phyloP scores from a whole-genome alignment of 371 early-diverging fungal species.

The Mortierella sp. region DNA sequence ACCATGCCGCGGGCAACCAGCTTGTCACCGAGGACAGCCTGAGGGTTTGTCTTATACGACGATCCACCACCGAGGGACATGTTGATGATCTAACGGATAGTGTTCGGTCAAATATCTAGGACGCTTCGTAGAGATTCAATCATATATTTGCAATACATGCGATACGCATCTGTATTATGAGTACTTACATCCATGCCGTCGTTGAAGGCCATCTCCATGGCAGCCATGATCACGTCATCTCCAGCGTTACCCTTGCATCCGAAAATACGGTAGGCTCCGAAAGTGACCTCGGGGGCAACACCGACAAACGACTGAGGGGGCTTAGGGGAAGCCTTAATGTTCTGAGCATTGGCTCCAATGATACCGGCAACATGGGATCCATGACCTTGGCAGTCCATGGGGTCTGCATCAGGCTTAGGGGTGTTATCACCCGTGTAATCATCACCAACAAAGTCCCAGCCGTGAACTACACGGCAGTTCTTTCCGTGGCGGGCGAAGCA shows the following conservation, averaged over 20 bases:
- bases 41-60: constrained; percentile 59
- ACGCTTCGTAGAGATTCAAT: too few relatives aligned
- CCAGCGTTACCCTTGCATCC: constrained; percentile 67
- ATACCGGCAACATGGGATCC: constrained; percentile 78
- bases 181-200: constrained; percentile 69
- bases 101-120: neutral
- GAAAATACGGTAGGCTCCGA: constrained; percentile 71
- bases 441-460: constrained; percentile 63
- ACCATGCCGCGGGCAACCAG: constrained; percentile 60
- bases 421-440: constrained; percentile 30
- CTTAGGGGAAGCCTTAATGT: constrained; percentile 17
- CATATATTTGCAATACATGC: neutral
- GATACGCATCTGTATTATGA: neutral
- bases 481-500: constrained; percentile 58
- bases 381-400: constrained; percentile 67
- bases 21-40: constrained; percentile 56
- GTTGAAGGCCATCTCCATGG: constrained; percentile 66
- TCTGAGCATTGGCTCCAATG: constrained; percentile 62
- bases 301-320: constrained; percentile 56
- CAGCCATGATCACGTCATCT: constrained; percentile 67
- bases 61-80: constrained; percentile 70
- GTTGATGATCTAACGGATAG: constrained; percentile 59
- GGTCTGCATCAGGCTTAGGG: constrained; percentile 61
- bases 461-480: constrained; percentile 54
- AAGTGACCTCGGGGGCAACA: constrained; percentile 73